Conservation (phyloP, 228 moss, liverwort and hornwort genomes). For the Sphagnum fallax region DNA sequence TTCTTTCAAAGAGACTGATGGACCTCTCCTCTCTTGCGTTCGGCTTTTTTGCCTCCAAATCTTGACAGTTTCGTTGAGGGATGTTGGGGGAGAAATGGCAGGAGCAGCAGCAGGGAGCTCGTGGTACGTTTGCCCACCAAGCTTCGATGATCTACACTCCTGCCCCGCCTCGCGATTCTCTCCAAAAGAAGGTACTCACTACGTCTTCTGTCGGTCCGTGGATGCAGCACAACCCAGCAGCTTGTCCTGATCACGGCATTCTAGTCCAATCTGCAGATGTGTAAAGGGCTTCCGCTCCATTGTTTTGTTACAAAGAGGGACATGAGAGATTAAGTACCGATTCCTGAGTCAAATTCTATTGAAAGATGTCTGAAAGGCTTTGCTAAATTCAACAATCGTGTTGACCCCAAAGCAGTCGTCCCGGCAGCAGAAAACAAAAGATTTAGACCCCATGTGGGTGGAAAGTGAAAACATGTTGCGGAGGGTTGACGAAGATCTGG, state of each 20-base stretch:
- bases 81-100: too few species aligned
- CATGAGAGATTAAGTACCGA: neutral
- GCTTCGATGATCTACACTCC: constrained; percentile 67
- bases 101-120: constrained; percentile 62
- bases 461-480: constrained; percentile 69
- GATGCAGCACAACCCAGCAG: neutral
- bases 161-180: constrained; percentile 55
- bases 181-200: constrained; percentile 24
- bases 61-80: too few species aligned
- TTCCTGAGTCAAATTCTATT: neutral
- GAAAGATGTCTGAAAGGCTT: neutral
- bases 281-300: neutral
- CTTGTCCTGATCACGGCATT: too few species aligned
- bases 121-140: constrained; percentile 58
- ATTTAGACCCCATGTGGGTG: constrained; percentile 41
- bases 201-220: neutral
- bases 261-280: neutral
- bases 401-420: neutral
- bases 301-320: neutral
- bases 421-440: constrained; percentile 9
- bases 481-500: constrained; percentile 39
- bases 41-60: too few species aligned
- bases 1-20: too few species aligned
- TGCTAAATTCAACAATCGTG: neutral
- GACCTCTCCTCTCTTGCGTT: too few species aligned